Percentiles rank a stretch among this genome's conserved stretches.
These are phyloP conservation scores for Sistotremastrum suecicum DNA, from an alignment of 768 basidiomycete species.

Conservation along the genomic window DNA sequence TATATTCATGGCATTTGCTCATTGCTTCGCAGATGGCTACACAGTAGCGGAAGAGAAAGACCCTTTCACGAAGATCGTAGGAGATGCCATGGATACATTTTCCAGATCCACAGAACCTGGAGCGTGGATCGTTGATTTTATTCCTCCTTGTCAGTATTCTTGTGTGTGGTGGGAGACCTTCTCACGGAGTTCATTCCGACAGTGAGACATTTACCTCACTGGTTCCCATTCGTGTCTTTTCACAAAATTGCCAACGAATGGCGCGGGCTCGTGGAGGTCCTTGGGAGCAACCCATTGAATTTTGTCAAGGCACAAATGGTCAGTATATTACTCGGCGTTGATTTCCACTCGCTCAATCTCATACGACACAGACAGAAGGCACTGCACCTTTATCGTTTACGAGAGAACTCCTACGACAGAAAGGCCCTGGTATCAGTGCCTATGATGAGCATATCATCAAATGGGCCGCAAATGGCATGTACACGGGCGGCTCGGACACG, in stretches of 20 bases:
- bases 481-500: constrained; percentile 4
- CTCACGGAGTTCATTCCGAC: not conserved
- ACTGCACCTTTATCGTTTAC: not conserved
- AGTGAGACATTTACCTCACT: constrained; percentile 9
- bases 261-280: constrained; percentile 1
- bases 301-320: constrained; percentile 12
- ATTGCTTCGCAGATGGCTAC: constrained; percentile 12
- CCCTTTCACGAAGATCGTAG: constrained; percentile 21
- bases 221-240: constrained; percentile 11
- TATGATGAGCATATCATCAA: constrained; percentile 3
- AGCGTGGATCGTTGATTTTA: constrained; percentile 6
- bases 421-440: not conserved
- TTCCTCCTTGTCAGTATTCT: constrained; percentile 4
- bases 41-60: constrained; percentile 18
- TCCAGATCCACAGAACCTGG: constrained; percentile 11
- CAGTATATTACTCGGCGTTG: not conserved
- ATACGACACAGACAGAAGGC: not conserved
- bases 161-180: too few relatives aligned
- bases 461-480: constrained; percentile 1
- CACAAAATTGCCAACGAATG: constrained; percentile 4
- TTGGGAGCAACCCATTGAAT: constrained; percentile 5
- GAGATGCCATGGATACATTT: constrained; percentile 15
- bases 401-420: not conserved
- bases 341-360: too few relatives aligned
- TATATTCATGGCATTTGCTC: too few relatives aligned